Conservation (phyloP, 2,329 filamentous ascomycete species). For the Trichophyton schoenleinii region DNA sequence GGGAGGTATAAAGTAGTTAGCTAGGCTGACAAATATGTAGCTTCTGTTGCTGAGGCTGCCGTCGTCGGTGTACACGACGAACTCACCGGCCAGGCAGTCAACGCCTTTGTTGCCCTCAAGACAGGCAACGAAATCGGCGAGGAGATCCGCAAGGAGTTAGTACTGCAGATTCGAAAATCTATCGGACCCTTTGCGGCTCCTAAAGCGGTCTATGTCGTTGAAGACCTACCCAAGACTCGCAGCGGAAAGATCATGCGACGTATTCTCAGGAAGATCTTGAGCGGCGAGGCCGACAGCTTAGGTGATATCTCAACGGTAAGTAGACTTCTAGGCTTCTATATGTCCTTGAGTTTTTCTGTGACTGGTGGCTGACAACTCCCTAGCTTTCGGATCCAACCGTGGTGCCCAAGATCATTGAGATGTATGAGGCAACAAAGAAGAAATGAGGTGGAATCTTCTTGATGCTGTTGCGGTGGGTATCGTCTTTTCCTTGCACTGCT, state of each 20-base stretch:
- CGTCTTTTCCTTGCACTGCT: neutral
- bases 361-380: neutral
- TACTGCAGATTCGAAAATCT: constrained; percentile 89
- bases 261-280: constrained; percentile 92
- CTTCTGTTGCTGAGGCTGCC: constrained; percentile 79
- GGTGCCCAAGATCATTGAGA: constrained; percentile 77
- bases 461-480: neutral
- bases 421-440: constrained; percentile 48
- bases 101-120: constrained; percentile 90
- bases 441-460: neutral
- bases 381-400: constrained; percentile 81
- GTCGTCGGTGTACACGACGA: constrained; percentile 90
- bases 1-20: neutral
- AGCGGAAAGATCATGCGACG: constrained; percentile 98
- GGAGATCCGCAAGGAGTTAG: constrained; percentile 79
- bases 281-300: constrained; percentile 91
- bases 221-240: constrained; percentile 91
- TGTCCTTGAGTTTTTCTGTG: neutral
- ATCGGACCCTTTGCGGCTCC: constrained; percentile 96
- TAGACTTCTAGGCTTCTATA: constrained; percentile 12
- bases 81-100: constrained; percentile 91
- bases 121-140: constrained; percentile 52
- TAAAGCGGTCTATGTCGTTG: constrained; percentile 81
- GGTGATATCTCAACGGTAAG: constrained; percentile 84
- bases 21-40: constrained; percentile 21